Evolutionary conservation across 257 asterid species (phyloP).

Genomic region (Solanum peruvianum): DNA sequence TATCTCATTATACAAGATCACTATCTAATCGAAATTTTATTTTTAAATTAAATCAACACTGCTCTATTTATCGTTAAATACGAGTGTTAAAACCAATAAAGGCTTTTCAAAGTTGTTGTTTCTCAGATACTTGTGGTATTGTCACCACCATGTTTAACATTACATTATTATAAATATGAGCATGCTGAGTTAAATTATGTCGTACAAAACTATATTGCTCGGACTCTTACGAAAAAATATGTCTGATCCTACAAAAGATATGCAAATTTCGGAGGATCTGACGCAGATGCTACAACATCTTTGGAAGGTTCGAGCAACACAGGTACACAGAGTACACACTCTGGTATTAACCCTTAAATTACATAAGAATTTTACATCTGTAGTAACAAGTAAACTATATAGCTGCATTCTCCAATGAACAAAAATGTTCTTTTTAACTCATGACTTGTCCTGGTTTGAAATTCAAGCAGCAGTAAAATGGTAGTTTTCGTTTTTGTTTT

Average conservation of each 20-base stretch:
- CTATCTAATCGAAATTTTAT: too few species aligned
- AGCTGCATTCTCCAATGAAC: not conserved
- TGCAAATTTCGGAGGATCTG: not conserved
- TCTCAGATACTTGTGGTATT: not conserved
- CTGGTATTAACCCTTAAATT: not conserved
- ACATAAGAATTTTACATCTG: not conserved
- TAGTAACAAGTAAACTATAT: not conserved
- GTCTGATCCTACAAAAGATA: not conserved
- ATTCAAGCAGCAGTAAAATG: constrained; percentile 36
- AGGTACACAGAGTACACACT: too few species aligned
- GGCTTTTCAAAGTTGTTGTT: too few species aligned
- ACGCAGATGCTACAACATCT: not conserved
- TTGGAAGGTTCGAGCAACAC: not conserved
- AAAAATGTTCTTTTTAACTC: not conserved
- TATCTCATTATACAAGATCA: too few species aligned
- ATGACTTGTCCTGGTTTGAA: constrained; percentile 7
- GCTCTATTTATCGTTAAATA: too few species aligned
- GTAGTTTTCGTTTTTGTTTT: not conserved
- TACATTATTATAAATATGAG: not conserved
- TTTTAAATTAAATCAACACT: too few species aligned
- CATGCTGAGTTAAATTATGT: not conserved
- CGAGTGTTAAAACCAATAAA: too few species aligned
- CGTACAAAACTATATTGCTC: not conserved
- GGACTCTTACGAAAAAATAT: not conserved
- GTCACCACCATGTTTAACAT: not conserved